phyloP scores from a whole-genome alignment of 2,329 filamentous ascomycete genomes.

The Periconia digitata region DNA sequence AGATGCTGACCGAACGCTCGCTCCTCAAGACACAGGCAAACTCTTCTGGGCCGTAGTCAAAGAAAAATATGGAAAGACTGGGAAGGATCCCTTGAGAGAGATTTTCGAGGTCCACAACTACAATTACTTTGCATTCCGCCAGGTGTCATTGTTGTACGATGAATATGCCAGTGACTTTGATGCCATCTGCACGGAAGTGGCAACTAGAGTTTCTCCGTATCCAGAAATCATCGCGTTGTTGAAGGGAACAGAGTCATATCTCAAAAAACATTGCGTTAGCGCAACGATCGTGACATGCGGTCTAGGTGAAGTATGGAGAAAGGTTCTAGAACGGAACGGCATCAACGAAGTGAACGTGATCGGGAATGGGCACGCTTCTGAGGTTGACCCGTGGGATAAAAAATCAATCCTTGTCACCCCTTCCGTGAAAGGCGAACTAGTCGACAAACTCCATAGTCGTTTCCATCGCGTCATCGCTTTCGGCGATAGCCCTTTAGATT shows the following conservation, averaged over 20 bases:
- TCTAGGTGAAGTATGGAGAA: constrained; percentile 57
- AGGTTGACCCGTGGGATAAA: no score
- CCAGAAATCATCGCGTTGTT: constrained; percentile 54
- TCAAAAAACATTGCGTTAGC: constrained; percentile 45
- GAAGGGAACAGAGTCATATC: constrained; percentile 19
- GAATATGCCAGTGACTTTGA: constrained; percentile 49
- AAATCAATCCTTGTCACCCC: constrained; percentile 56
- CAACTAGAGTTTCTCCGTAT: constrained; percentile 46
- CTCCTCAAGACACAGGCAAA: constrained; percentile 51
- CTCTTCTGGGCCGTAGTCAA: constrained; percentile 52
- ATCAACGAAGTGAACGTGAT: constrained; percentile 55
- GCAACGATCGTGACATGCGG: constrained; percentile 60
- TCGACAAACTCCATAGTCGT: constrained; percentile 42
- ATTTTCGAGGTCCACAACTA: constrained; percentile 55
- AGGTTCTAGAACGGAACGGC: constrained; percentile 49
- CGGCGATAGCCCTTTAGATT: constrained; percentile 62
- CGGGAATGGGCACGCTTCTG: constrained; percentile 51
- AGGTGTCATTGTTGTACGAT: constrained; percentile 58
- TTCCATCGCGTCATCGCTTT: constrained; percentile 56
- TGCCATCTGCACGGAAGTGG: constrained; percentile 48
- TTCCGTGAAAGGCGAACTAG: constrained; percentile 53
- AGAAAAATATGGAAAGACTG: background rate
- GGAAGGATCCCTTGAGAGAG: constrained; percentile 37
- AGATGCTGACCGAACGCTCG: constrained; percentile 61
- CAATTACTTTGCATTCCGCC: constrained; percentile 57